Evolutionary conservation across 768 basidiomycete species (phyloP).

Genomic region (Suillus clintonianus): DNA sequence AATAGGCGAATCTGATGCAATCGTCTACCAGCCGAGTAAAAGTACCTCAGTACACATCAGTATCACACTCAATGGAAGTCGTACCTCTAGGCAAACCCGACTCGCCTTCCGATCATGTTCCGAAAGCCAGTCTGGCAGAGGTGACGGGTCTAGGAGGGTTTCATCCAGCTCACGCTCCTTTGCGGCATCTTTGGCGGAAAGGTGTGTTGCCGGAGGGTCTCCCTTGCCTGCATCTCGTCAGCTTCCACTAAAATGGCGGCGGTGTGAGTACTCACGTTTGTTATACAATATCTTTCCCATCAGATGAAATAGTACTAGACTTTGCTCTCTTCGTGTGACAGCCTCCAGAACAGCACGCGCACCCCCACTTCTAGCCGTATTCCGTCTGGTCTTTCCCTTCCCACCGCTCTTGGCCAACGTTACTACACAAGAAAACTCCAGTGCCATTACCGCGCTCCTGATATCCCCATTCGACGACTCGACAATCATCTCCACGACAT

Average conservation of each 20-base stretch:
- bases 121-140: conserved; percentile 59
- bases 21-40: conserved; percentile 39
- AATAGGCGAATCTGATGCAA: conserved; percentile 86
- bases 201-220: conserved; percentile 59
- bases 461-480: conserved; percentile 89
- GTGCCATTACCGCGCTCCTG: conserved; percentile 87
- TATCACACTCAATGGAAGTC: conserved; percentile 13
- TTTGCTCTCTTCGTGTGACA: conserved; percentile 82
- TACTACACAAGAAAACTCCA: conserved; percentile 79
- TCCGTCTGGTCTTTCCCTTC: conserved; percentile 37
- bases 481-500: conserved; percentile 73
- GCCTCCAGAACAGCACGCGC: conserved; percentile 58
- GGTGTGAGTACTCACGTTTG: conserved; percentile 63
- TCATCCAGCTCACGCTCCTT: conserved; percentile 60
- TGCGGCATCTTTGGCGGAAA: conserved; percentile 62
- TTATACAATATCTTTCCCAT: conserved; percentile 94
- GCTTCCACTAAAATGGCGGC: neutral
- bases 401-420: conserved; percentile 30
- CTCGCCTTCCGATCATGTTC: conserved; percentile 67
- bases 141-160: conserved; percentile 52
- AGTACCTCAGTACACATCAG: neutral
- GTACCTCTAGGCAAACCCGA: conserved; percentile 76
- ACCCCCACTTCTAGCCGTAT: conserved; percentile 13
- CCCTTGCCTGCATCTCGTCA: conserved; percentile 60
- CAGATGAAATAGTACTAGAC: conserved; percentile 86